These are phyloP conservation scores for Coniferiporia sulphurascens DNA, from an alignment of 1,284 basidiomycete genomes.

Conservation along the genomic window DNA sequence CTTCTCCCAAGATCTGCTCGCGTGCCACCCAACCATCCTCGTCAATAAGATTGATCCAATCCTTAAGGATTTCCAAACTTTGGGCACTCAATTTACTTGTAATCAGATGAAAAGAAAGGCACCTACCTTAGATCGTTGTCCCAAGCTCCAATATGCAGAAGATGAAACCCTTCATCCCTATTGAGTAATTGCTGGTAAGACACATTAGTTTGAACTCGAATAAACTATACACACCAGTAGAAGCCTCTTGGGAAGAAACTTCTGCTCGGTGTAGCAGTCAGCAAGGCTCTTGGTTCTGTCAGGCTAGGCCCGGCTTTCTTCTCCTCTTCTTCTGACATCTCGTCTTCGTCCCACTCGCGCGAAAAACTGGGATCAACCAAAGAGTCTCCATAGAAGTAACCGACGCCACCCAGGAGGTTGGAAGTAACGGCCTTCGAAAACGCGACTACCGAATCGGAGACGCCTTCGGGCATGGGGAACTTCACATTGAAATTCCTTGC, in stretches of 20 bases:
- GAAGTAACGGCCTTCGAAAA: slow-evolving; percentile 89
- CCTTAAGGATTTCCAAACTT: slow-evolving; percentile 82
- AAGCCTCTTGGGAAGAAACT: slow-evolving; percentile 96
- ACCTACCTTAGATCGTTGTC: slow-evolving; percentile 82
- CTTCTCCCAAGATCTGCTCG: slow-evolving; percentile 93
- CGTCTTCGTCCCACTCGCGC: slow-evolving; percentile 86
- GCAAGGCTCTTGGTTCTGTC: slow-evolving; percentile 70
- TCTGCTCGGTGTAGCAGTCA: slow-evolving; percentile 90
- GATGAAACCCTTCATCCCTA: slow-evolving; percentile 95
- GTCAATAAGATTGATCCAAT: slow-evolving; percentile 89
- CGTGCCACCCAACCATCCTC: slow-evolving; percentile 93
- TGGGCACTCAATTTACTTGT: background rate
- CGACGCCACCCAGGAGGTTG: slow-evolving; percentile 86
- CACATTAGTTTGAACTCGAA: slow-evolving; percentile 1
- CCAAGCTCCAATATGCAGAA: slow-evolving; percentile 86
- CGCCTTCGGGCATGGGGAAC: slow-evolving; percentile 65
- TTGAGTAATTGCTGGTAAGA: background rate
- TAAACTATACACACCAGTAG: slow-evolving; percentile 64
- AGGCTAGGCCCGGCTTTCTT: slow-evolving; percentile 52
- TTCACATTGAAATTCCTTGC: slow-evolving; percentile 60
- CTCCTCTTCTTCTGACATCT: slow-evolving; percentile 45
- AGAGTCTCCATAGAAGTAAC: slow-evolving; percentile 91
- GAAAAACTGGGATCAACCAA: slow-evolving; percentile 82
- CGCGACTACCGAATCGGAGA: slow-evolving; percentile 46
- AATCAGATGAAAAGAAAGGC: background rate